Percentiles rank a stretch among this genome's conserved stretches.
phyloP scores from a whole-genome alignment of 306 rosid genomes.

The Ormosia emarginata region DNA sequence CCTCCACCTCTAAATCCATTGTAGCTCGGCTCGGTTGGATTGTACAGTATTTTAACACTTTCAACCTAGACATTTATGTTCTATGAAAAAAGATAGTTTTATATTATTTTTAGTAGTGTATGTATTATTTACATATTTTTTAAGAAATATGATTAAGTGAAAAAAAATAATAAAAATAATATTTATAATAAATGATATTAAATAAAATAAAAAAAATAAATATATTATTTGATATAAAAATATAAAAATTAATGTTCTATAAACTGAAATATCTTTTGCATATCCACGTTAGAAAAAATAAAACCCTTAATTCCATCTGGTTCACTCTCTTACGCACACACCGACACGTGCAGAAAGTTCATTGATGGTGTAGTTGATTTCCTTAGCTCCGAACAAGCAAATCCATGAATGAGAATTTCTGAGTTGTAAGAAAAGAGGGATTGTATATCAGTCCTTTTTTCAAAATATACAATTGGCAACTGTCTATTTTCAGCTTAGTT shows the following conservation, averaged over 20 bases:
- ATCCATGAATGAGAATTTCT: not conserved
- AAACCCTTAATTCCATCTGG: slow-evolving; percentile 7
- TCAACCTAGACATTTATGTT: too few relatives aligned
- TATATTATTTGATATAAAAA: too few relatives aligned
- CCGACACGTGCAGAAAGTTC: too few relatives aligned
- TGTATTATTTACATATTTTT: too few relatives aligned
- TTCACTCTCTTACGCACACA: not conserved
- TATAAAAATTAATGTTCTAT: slow-evolving; percentile 28
- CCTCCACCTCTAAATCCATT: too few relatives aligned
- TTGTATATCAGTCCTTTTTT: not conserved
- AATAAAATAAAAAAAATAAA: too few relatives aligned
- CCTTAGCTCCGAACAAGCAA: not conserved
- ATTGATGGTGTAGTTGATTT: not conserved
- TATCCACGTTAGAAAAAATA: slow-evolving; percentile 18
- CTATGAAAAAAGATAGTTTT: too few relatives aligned
- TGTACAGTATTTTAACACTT: slow-evolving; percentile 70
- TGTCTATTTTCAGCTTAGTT: not conserved
- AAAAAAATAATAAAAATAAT: too few relatives aligned
- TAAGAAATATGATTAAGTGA: too few relatives aligned
- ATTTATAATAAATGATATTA: too few relatives aligned
- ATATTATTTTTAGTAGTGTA: too few relatives aligned
- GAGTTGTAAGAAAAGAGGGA: not conserved
- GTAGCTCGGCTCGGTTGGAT: slow-evolving; percentile 38
- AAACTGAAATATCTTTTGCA: slow-evolving; percentile 36
- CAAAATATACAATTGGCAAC: too few relatives aligned